A percentile compares a stretch with the other conserved stretches of the same genome.
These are phyloP conservation scores for Penicillium parvum DNA, from an alignment of 495 filamentous ascomycete genomes.

Conservation along the genomic window DNA sequence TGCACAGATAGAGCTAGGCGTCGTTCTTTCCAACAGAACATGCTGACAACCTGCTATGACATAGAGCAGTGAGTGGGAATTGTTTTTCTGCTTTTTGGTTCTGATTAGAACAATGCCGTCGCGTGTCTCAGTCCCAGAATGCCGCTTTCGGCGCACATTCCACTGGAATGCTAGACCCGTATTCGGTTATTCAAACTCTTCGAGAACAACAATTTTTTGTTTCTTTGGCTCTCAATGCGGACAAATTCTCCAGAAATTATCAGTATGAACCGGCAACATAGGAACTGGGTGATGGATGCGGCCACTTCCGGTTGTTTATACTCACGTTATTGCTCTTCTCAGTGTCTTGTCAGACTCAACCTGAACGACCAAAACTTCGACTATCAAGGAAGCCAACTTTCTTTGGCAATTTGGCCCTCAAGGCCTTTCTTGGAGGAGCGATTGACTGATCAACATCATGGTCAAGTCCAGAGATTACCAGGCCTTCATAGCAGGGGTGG, in stretches of 20 bases:
- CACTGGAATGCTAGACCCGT: constrained; percentile 1
- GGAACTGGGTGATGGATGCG: too few relatives aligned
- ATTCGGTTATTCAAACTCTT: constrained; percentile 1
- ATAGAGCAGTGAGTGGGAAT: too few relatives aligned
- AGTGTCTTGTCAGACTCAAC: too few relatives aligned
- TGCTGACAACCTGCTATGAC: too few relatives aligned
- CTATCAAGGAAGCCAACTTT: too few relatives aligned
- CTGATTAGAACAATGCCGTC: not conserved
- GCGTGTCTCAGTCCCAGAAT: constrained; percentile 4
- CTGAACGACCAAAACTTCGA: too few relatives aligned
- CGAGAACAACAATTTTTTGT: not conserved
- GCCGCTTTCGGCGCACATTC: constrained; percentile 3
- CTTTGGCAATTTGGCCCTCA: too few relatives aligned
- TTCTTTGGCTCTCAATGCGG: not conserved
- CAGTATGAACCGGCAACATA: not conserved
- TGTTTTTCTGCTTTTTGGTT: not conserved
- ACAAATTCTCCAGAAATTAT: not conserved
- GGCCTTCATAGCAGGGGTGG: constrained; percentile 4
- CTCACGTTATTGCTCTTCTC: too few relatives aligned
- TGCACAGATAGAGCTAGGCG: not conserved
- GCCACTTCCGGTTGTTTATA: too few relatives aligned
- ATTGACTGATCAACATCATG: not conserved
- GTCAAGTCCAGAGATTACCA: constrained; percentile 3
- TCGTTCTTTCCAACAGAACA: too few relatives aligned
- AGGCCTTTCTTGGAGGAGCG: not conserved